Percentiles rank a stretch among this genome's conserved stretches.
Conservation (phyloP, 75 land plant species). For the Chamaecyparis obtusa region DNA sequence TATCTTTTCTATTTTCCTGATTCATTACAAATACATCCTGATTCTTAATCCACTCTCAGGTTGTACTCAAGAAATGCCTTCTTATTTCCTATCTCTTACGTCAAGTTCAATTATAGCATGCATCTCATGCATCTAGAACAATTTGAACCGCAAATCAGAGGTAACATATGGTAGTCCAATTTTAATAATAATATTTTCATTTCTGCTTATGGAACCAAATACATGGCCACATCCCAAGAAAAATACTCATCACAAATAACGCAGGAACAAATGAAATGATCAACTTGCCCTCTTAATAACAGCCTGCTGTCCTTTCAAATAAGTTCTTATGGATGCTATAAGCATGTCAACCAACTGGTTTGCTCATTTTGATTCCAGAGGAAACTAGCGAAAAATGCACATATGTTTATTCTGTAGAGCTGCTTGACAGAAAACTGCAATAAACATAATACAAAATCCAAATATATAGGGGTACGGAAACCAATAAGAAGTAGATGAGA, state of each 20-base stretch:
- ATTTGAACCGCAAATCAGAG: background rate
- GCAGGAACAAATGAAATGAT: background rate
- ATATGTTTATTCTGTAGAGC: background rate
- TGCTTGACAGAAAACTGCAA: background rate
- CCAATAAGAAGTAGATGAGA: background rate
- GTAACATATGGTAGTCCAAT: background rate
- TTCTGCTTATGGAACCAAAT: background rate
- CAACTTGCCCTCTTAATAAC: background rate
- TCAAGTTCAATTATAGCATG: background rate
- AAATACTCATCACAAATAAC: background rate
- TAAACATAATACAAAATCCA: no score
- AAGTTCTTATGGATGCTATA: background rate
- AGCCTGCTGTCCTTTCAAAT: background rate
- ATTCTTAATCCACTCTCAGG: no score
- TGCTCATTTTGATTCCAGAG: background rate
- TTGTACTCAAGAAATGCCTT: background rate
- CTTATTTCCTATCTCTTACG: background rate
- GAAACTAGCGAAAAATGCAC: no score
- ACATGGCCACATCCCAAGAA: background rate
- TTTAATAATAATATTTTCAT: background rate
- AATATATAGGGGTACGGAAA: no score
- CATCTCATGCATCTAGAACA: background rate
- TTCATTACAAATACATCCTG: background rate
- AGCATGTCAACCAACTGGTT: background rate
- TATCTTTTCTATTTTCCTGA: background rate